These are phyloP conservation scores for Scenedesmus sp. DNA, from an alignment of 163 green algal species.

Conservation along the genomic window DNA sequence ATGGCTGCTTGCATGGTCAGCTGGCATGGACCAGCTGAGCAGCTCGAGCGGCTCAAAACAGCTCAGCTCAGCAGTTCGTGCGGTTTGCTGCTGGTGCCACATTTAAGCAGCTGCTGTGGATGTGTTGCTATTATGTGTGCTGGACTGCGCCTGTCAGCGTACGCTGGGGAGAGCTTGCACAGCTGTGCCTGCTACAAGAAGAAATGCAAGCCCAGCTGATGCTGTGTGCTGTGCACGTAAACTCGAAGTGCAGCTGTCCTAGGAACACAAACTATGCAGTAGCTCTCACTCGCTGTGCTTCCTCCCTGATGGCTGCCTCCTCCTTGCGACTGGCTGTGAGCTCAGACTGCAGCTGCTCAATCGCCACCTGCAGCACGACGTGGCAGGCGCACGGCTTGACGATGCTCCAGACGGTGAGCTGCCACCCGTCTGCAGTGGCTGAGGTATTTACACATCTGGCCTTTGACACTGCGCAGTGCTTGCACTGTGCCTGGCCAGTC, in stretches of 20 bases:
- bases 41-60: neutral
- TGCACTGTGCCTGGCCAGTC: neutral
- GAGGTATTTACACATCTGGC: too few species aligned
- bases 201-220: neutral
- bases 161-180: neutral
- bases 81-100: neutral
- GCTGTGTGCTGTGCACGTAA: neutral
- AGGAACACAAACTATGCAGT: neutral
- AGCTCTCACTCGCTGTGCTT: slow-evolving; percentile 55
- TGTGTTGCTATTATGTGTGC: too few species aligned
- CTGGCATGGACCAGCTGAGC: neutral
- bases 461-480: neutral
- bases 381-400: neutral
- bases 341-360: slow-evolving; percentile 75
- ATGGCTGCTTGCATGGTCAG: neutral
- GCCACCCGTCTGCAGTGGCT: neutral
- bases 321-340: slow-evolving; percentile 63
- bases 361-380: slow-evolving; percentile 60
- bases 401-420: neutral
- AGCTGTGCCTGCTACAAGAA: neutral
- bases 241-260: neutral
- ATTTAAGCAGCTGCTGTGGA: neutral
- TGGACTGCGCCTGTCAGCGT: neutral
- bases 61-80: neutral
- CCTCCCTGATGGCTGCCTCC: slow-evolving; percentile 61